These are phyloP conservation scores for Polyplosphaeria fusca DNA, from an alignment of 495 filamentous ascomycete species.

Conservation along the genomic window DNA sequence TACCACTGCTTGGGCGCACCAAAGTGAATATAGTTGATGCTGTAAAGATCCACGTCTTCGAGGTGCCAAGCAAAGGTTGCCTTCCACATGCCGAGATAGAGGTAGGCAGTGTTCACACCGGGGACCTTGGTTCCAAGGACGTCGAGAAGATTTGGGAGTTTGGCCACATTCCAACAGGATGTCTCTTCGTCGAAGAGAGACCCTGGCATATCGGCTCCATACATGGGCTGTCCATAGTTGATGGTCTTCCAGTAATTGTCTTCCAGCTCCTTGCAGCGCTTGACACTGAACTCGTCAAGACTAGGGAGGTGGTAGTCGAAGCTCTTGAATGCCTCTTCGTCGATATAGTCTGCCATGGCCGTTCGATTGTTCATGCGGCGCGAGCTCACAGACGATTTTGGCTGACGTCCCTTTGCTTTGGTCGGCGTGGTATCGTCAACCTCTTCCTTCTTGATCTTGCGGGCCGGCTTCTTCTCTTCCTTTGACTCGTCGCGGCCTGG, in stretches of 20 bases:
- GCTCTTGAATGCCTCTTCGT: slow-evolving; percentile 79
- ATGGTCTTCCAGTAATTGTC: slow-evolving; percentile 93
- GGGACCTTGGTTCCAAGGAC: slow-evolving; percentile 92
- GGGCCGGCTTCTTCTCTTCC: slow-evolving; percentile 42
- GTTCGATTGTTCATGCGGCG: slow-evolving; percentile 77
- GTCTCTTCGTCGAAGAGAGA: slow-evolving; percentile 88
- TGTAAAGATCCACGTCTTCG: slow-evolving; percentile 97
- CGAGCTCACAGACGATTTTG: slow-evolving; percentile 52
- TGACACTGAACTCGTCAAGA: slow-evolving; percentile 77
- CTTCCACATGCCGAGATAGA: slow-evolving; percentile 99
- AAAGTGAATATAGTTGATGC: slow-evolving; percentile 99
- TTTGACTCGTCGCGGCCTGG: slow-evolving; percentile 24
- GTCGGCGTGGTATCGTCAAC: slow-evolving; percentile 33
- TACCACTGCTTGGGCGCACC: slow-evolving; percentile 99
- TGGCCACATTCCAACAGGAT: slow-evolving; percentile 89
- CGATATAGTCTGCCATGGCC: slow-evolving; percentile 67
- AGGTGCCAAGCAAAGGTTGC: slow-evolving; percentile 99
- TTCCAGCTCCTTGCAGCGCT: slow-evolving; percentile 91
- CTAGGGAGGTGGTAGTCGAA: slow-evolving; percentile 87
- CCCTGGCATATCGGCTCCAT: slow-evolving; percentile 94
- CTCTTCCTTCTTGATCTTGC: slow-evolving; percentile 41
- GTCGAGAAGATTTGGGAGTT: slow-evolving; percentile 88
- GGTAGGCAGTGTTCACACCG: slow-evolving; percentile 97
- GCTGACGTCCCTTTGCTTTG: slow-evolving; percentile 43
- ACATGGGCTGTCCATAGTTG: slow-evolving; percentile 89